Percentiles rank a stretch among this genome's conserved stretches.
These are phyloP conservation scores for Aciculoconidium aculeatum DNA, from an alignment of 805 yeast species.

Conservation along the genomic window DNA sequence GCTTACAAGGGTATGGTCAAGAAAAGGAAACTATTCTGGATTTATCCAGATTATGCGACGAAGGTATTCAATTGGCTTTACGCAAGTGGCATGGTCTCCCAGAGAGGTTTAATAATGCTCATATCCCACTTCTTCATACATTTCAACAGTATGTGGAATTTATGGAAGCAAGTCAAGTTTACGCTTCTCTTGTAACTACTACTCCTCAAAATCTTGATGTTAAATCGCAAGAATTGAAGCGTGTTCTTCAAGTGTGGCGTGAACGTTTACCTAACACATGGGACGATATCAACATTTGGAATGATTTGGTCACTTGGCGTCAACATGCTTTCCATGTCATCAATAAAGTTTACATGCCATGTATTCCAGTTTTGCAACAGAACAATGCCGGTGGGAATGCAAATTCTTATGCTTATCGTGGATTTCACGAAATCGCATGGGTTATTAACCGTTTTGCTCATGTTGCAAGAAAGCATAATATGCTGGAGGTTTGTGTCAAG, in stretches of 20 bases:
- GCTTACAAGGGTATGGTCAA: slow-evolving; percentile 89
- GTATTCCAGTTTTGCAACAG: slow-evolving; percentile 80
- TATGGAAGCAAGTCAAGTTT: slow-evolving; percentile 94
- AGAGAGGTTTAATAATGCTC: slow-evolving; percentile 69
- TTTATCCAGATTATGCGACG: slow-evolving; percentile 83
- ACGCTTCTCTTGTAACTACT: slow-evolving; percentile 79
- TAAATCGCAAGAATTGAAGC: slow-evolving; percentile 88
- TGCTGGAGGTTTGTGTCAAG: slow-evolving; percentile 94
- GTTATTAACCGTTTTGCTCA: slow-evolving; percentile 97
- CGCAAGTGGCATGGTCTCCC: slow-evolving; percentile 94
- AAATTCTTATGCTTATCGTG: slow-evolving; percentile 92
- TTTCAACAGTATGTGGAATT: slow-evolving; percentile 97
- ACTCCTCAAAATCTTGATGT: slow-evolving; percentile 88
- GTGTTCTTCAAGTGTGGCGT: slow-evolving; percentile 96
- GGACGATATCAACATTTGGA: slow-evolving; percentile 98
- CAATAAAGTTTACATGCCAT: slow-evolving; percentile 88
- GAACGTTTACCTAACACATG: slow-evolving; percentile 93
- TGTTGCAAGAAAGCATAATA: slow-evolving; percentile 93
- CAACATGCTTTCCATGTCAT: slow-evolving; percentile 97
- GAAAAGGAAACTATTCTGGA: slow-evolving; percentile 82
- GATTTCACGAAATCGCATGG: slow-evolving; percentile 99
- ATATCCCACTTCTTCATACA: slow-evolving; percentile 81
- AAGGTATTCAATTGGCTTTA: slow-evolving; percentile 88
- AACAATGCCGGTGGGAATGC: slow-evolving; percentile 59
- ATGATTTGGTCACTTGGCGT: slow-evolving; percentile 96